phyloP scores from a whole-genome alignment of 495 filamentous ascomycete species.

The Apiosordaria backusii region DNA sequence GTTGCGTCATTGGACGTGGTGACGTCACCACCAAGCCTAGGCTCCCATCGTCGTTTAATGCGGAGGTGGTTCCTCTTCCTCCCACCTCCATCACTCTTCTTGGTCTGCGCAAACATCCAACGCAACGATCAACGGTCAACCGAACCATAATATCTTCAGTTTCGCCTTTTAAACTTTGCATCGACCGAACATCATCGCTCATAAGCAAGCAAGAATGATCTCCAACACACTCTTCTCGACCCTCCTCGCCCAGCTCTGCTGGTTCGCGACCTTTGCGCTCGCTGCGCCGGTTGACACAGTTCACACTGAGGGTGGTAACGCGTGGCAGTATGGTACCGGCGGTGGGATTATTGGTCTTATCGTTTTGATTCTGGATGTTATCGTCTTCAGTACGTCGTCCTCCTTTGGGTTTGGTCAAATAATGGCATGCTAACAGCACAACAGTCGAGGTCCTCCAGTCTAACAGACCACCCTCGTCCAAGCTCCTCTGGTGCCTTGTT shows the following conservation, averaged over 20 bases:
- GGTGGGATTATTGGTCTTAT: slow-evolving; percentile 49
- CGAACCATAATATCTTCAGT: not conserved
- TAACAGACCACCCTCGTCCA: slow-evolving; percentile 42
- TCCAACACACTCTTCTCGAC: slow-evolving; percentile 27
- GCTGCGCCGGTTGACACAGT: slow-evolving; percentile 36
- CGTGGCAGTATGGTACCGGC: slow-evolving; percentile 45
- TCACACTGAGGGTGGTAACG: slow-evolving; percentile 18
- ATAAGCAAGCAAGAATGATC: slow-evolving; percentile 21
- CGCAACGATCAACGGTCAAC: not conserved
- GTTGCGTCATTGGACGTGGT: not conserved
- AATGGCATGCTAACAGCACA: not conserved
- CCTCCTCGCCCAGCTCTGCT: slow-evolving; percentile 40
- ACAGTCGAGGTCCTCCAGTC: slow-evolving; percentile 53
- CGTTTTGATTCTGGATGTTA: slow-evolving; percentile 48
- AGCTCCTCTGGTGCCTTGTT: slow-evolving; percentile 49
- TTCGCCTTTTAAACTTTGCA: not conserved
- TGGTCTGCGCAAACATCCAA: not conserved
- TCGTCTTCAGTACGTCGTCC: slow-evolving; percentile 43
- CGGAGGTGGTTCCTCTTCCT: not conserved
- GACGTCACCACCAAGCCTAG: not conserved
- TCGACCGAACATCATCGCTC: not conserved
- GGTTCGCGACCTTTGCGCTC: slow-evolving; percentile 36
- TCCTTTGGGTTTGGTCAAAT: not conserved
- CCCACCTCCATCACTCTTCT: not conserved
- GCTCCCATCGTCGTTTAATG: not conserved